Evolutionary conservation across 106 monocot genomes (phyloP).

Genomic region (Dendrobium chrysotoxum): DNA sequence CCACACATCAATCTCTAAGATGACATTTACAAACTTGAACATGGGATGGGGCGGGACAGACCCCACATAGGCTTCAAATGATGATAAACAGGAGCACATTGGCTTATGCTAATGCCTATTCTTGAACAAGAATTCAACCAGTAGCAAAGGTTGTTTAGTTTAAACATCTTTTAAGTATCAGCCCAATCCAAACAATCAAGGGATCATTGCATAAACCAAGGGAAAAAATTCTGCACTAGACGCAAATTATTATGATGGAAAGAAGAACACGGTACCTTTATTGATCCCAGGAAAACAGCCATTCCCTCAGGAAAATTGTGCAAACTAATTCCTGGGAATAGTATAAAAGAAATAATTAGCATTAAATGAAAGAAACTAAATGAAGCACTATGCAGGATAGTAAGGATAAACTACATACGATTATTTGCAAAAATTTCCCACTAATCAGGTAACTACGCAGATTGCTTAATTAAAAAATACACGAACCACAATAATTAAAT

Average conservation of each 20-base stretch:
- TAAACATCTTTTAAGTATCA: conserved; percentile 1
- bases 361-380: conserved; percentile 9
- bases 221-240: background rate
- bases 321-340: conserved; percentile 88
- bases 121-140: background rate
- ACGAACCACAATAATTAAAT: background rate
- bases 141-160: background rate
- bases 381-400: background rate
- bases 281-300: conserved; percentile 98
- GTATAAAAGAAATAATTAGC: background rate
- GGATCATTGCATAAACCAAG: background rate
- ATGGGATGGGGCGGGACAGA: background rate
- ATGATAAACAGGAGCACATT: background rate
- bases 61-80: background rate
- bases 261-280: conserved; percentile 54
- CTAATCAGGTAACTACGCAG: background rate
- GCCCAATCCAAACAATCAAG: background rate
- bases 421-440: background rate
- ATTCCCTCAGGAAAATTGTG: conserved; percentile 99
- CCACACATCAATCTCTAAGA: background rate
- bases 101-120: background rate
- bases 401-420: background rate
- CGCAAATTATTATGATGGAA: no score
- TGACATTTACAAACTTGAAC: background rate
- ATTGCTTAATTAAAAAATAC: background rate